phyloP scores from a whole-genome alignment of 2,329 filamentous ascomycete species.

The Trichoderma koningiopsis region DNA sequence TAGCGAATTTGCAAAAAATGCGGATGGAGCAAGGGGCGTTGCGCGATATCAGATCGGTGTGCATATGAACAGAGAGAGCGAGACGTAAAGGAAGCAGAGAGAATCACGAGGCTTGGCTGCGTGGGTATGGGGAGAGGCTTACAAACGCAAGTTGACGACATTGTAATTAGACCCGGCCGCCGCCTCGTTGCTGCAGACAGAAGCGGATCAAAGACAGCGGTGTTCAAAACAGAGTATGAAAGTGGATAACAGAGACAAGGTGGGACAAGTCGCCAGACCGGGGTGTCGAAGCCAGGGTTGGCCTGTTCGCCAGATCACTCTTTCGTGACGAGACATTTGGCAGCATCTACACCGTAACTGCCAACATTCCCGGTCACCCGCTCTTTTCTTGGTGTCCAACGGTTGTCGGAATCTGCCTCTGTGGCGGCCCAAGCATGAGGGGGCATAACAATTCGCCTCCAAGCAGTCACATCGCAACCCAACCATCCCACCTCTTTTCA shows the following conservation, averaged over 20 bases:
- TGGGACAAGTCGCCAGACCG: not conserved
- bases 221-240: not conserved
- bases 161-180: not conserved
- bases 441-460: not conserved
- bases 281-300: not conserved
- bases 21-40: not conserved
- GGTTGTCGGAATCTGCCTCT: not conserved
- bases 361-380: not conserved
- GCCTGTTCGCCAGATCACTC: slow-evolving; percentile 9
- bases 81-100: not conserved
- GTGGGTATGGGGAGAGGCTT: not conserved
- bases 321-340: not conserved
- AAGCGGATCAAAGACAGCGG: not conserved
- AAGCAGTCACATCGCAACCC: not conserved
- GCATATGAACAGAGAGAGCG: not conserved
- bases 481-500: not conserved
- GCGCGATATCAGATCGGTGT: not conserved
- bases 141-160: not conserved
- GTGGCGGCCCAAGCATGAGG: not conserved
- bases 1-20: not conserved
- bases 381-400: not conserved
- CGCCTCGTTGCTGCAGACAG: not conserved
- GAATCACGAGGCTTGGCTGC: not conserved
- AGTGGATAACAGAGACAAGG: not conserved
- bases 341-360: slow-evolving; percentile 11